These are phyloP conservation scores for Jatropha curcas DNA, from an alignment of 345 rosid genomes.

Conservation along the genomic window DNA sequence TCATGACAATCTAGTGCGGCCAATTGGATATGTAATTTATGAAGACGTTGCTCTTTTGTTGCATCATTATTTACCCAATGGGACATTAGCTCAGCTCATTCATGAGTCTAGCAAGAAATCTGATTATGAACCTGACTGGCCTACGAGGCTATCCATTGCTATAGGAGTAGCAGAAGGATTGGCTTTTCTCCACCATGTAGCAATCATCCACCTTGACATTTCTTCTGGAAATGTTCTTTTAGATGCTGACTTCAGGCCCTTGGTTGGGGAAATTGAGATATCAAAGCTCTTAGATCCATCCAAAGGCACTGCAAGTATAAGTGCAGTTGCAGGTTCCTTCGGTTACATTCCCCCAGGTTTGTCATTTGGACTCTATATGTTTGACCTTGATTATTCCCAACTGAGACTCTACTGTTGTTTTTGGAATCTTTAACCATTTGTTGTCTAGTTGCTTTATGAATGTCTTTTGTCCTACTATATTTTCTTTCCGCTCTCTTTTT, in stretches of 20 bases:
- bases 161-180: slow-evolving; percentile 37
- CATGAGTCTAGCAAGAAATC: slow-evolving; percentile 67
- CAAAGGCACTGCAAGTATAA: slow-evolving; percentile 40
- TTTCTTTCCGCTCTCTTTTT: background rate
- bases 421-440: background rate
- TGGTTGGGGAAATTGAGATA: slow-evolving; percentile 38
- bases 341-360: slow-evolving; percentile 42
- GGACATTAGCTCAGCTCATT: slow-evolving; percentile 76
- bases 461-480: background rate
- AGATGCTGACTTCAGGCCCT: slow-evolving; percentile 32
- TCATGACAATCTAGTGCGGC: slow-evolving; percentile 79
- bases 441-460: background rate
- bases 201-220: slow-evolving; percentile 37
- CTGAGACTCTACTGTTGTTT: background rate
- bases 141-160: slow-evolving; percentile 32
- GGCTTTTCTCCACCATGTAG: slow-evolving; percentile 36
- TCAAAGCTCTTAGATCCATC: slow-evolving; percentile 41
- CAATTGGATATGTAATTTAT: slow-evolving; percentile 84
- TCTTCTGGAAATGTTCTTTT: slow-evolving; percentile 35
- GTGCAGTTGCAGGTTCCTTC: slow-evolving; percentile 44
- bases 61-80: slow-evolving; percentile 77
- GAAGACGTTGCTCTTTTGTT: slow-evolving; percentile 93
- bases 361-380: background rate
- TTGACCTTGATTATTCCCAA: background rate
- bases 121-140: slow-evolving; percentile 61